Base-by-base conservation (phyloP, 345 rosid species). In the Combretum micranthum region DNA sequence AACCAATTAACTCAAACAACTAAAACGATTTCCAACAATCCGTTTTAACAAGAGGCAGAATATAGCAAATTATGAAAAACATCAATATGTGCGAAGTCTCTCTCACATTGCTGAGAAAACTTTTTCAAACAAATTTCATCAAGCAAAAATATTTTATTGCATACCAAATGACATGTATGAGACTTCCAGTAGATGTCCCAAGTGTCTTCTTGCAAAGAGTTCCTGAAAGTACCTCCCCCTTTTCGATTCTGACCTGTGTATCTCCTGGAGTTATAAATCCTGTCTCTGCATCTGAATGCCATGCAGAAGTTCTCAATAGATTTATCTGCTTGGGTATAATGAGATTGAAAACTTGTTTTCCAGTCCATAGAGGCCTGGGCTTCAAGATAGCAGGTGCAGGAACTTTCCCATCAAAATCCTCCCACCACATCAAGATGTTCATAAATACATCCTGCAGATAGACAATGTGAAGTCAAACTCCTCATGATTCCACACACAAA, bases 361-460 rank as follows among this genome's bases (percentile, higher is more conserved):
- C 99, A 21, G 97, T 92, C 99, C 97, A 92, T 45, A 89, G 80
- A n/a, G 99, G 97, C 15, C 96, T 82, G 32, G 97, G 99, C 80
- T 87, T 86, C 78, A 86, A 64, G 77, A 92, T 77, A 66, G 97
- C 78, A 47, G 99, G 99, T 43, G 96, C 86, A 32, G 99, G 97
- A 74, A 92, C 77, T 77, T 92, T 88, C 70, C 99, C 99, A 59
- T 92, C 99, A 49, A 92, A 92, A 72, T 92, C 99, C 78, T 92
- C 99, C 99, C 99, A 92, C 99, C 99, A 92, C 97, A 92, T 92
- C 75, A 92, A 83, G 48, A 71, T 79, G 69, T 92, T 92, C 99
- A 92, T 92, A 62, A 92, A 92, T 19, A 92, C 99, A 72, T 92
- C 97, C 99, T 92, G 80, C 56, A 65, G 46, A 56, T 26, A 20